Evolutionary conservation across 2,329 filamentous ascomycete species (phyloP).

Genomic region (Canariomyces notabilis): DNA sequence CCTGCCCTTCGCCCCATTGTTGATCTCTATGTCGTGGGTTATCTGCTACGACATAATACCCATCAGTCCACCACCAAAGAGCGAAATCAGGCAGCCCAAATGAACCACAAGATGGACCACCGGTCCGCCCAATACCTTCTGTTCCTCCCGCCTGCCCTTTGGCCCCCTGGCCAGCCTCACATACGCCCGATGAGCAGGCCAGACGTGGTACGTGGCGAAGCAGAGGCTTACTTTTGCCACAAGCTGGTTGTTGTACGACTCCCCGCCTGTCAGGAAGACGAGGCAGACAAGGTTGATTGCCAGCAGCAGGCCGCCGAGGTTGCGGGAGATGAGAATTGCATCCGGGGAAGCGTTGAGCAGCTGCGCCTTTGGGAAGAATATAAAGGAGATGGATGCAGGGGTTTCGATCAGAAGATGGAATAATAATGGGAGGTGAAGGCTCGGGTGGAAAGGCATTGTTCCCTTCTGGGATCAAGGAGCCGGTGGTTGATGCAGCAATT

Average conservation of each 20-base stretch:
- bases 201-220: conserved; percentile 46
- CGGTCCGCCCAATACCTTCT: conserved; percentile 42
- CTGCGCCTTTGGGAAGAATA: conserved; percentile 38
- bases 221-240: conserved; percentile 34
- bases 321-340: conserved; percentile 40
- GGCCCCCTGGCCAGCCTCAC: conserved; percentile 27
- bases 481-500: no score
- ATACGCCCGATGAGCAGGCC: conserved; percentile 42
- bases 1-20: not conserved
- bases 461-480: not conserved
- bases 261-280: conserved; percentile 30
- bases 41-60: not conserved
- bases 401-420: conserved; percentile 19
- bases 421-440: conserved; percentile 6
- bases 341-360: conserved; percentile 37
- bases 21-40: not conserved
- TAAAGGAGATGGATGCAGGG: conserved; percentile 42
- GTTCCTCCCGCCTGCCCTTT: conserved; percentile 1
- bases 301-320: conserved; percentile 44
- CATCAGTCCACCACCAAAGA: conserved; percentile 27
- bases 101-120: conserved; percentile 42
- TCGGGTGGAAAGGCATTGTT: not conserved
- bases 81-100: conserved; percentile 32
- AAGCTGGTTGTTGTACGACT: conserved; percentile 27
- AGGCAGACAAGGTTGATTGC: conserved; percentile 40